phyloP scores from a whole-genome alignment of 352 stramenopile genomes.

The Aphanomyces astaci region DNA sequence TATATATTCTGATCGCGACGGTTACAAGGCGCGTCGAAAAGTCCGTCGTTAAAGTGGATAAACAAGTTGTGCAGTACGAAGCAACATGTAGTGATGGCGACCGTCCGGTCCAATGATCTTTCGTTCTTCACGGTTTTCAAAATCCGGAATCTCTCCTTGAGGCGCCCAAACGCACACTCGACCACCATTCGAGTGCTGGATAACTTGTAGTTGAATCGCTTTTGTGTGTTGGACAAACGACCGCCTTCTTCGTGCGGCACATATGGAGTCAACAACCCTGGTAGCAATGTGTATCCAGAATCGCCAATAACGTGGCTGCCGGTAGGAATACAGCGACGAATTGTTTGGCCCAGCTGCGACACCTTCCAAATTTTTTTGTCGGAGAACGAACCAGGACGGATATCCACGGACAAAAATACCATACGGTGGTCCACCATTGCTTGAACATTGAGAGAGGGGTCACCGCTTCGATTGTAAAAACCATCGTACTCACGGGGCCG shows the following conservation, averaged over 20 bases:
- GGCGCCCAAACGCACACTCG: background rate
- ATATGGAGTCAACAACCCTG: background rate
- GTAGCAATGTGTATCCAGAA: background rate
- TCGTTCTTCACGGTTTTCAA: conserved; percentile 13
- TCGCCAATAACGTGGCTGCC: background rate
- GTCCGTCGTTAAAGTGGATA: background rate
- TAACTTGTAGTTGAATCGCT: background rate
- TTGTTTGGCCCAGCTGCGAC: background rate
- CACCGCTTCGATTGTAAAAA: no score
- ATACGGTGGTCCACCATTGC: no score
- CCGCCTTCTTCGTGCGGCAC: background rate
- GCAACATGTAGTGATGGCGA: background rate
- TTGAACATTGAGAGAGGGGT: no score
- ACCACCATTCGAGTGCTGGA: conserved; percentile 5
- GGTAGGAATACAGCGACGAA: background rate
- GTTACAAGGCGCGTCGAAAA: background rate
- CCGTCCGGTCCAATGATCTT: background rate
- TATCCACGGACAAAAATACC: background rate
- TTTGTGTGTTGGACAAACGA: background rate
- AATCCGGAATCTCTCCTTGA: conserved; percentile 15
- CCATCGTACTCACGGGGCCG: no score
- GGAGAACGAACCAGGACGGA: background rate
- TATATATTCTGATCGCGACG: background rate
- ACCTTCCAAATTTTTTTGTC: background rate
- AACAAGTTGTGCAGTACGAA: conserved; percentile 4